Conservation (phyloP, 345 rosid genomes). For the Syzygium jambos region DNA sequence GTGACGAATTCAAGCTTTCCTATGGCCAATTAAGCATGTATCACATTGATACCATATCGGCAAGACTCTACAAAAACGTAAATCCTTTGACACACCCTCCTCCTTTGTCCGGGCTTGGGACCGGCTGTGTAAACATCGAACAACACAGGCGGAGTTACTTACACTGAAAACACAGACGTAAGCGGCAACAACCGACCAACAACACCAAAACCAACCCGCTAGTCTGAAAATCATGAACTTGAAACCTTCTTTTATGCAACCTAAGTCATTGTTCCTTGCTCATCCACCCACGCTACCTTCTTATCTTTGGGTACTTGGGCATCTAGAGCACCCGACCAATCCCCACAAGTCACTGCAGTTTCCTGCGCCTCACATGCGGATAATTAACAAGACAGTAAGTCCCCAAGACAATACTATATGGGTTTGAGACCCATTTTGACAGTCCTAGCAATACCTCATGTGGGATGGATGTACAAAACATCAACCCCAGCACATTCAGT, state of each 20-base stretch:
- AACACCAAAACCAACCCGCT: not conserved
- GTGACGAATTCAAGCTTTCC: not conserved
- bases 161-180: not conserved
- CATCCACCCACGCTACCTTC: not conserved
- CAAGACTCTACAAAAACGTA: not conserved
- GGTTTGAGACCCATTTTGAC: too few relatives aligned
- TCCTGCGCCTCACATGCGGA: not conserved
- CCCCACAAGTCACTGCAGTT: not conserved
- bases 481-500: not conserved
- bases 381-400: not conserved
- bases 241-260: not conserved
- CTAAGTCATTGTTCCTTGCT: not conserved
- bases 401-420: not conserved
- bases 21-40: not conserved
- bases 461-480: not conserved
- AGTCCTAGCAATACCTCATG: not conserved
- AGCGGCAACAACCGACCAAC: too few relatives aligned
- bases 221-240: not conserved
- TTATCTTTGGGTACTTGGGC: not conserved
- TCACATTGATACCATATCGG: not conserved
- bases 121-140: conserved; percentile 36
- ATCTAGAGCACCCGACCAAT: not conserved
- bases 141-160: conserved; percentile 56
- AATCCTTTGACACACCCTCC: conserved; percentile 24
- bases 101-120: conserved; percentile 73